phyloP scores from a whole-genome alignment of 164 flowering plant species.

The Dillenia suffruticosa region DNA sequence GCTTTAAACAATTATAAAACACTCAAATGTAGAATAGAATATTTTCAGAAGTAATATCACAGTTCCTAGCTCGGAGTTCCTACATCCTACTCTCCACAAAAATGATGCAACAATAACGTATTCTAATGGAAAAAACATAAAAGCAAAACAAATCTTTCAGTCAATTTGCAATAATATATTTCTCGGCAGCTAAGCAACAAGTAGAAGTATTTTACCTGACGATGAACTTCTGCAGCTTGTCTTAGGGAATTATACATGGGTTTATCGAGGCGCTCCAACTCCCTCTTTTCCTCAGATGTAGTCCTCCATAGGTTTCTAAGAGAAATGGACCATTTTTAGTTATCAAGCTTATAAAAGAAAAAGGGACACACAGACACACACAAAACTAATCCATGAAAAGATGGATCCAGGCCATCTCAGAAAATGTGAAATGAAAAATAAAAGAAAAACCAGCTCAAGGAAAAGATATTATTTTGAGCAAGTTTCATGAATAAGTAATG shows the following conservation, averaged over 20 bases:
- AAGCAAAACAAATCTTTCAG: background rate
- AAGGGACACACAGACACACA: background rate
- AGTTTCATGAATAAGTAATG: too few relatives aligned
- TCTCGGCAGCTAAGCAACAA: background rate
- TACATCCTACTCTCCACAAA: too few relatives aligned
- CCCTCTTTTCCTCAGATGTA: constrained; percentile 96
- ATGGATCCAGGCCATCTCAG: background rate
- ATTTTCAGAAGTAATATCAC: too few relatives aligned
- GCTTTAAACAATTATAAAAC: too few relatives aligned
- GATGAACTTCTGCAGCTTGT: constrained; percentile 98
- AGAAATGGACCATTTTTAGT: background rate
- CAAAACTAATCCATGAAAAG: background rate
- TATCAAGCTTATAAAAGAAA: background rate
- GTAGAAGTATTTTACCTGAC: constrained; percentile 56
- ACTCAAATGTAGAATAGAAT: too few relatives aligned
- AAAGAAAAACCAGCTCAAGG: too few relatives aligned
- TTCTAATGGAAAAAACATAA: too few relatives aligned
- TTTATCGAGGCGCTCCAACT: constrained; percentile 85
- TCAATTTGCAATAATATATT: background rate
- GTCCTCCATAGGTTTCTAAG: constrained; percentile 91
- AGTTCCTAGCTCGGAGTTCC: too few relatives aligned
- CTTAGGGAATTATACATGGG: constrained; percentile 86
- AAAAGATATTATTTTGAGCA: too few relatives aligned
- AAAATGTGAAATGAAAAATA: too few relatives aligned
- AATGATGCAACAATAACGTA: too few relatives aligned